These are phyloP conservation scores for Monilinia fructicola DNA, from an alignment of 2,329 filamentous ascomycete genomes.

Conservation along the genomic window DNA sequence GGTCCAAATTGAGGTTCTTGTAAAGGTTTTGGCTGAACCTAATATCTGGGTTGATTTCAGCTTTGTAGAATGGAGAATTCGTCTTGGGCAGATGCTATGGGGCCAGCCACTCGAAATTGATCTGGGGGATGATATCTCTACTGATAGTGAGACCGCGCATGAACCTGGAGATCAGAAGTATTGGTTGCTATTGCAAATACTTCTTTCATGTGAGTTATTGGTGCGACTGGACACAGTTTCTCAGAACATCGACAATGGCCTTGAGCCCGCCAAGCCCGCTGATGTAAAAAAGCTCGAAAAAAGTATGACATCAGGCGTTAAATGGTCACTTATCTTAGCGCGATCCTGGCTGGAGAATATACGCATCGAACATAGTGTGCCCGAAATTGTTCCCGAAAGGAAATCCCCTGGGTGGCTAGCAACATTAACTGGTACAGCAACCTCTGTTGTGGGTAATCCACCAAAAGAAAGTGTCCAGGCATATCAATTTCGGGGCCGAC, in stretches of 20 bases:
- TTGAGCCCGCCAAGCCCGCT: slow-evolving; percentile 52
- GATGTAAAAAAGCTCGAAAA: slow-evolving; percentile 62
- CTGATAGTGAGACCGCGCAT: slow-evolving; percentile 49
- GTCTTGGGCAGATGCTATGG: slow-evolving; percentile 72
- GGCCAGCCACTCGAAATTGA: slow-evolving; percentile 51
- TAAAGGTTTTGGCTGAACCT: slow-evolving; percentile 62
- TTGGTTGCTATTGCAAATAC: slow-evolving; percentile 65
- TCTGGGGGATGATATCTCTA: slow-evolving; percentile 53
- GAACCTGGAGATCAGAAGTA: slow-evolving; percentile 63
- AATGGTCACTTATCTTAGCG: slow-evolving; percentile 65
- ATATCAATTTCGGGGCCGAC: slow-evolving; percentile 44
- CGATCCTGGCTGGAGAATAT: slow-evolving; percentile 69
- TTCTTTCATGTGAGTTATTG: slow-evolving; percentile 65
- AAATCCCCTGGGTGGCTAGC: slow-evolving; percentile 53
- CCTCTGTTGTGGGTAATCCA: slow-evolving; percentile 44
- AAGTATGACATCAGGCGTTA: slow-evolving; percentile 60
- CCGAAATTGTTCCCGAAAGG: slow-evolving; percentile 31
- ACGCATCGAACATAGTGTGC: slow-evolving; percentile 51
- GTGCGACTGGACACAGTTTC: slow-evolving; percentile 63
- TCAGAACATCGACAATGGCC: slow-evolving; percentile 56
- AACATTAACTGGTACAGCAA: slow-evolving; percentile 51
- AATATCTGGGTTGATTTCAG: slow-evolving; percentile 76
- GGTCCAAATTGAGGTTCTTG: slow-evolving; percentile 67
- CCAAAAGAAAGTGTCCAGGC: slow-evolving; percentile 43
- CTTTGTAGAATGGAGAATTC: slow-evolving; percentile 71